Evolutionary conservation across 2,329 filamentous ascomycete species (phyloP).

Genomic region (Xylaria arbuscula): DNA sequence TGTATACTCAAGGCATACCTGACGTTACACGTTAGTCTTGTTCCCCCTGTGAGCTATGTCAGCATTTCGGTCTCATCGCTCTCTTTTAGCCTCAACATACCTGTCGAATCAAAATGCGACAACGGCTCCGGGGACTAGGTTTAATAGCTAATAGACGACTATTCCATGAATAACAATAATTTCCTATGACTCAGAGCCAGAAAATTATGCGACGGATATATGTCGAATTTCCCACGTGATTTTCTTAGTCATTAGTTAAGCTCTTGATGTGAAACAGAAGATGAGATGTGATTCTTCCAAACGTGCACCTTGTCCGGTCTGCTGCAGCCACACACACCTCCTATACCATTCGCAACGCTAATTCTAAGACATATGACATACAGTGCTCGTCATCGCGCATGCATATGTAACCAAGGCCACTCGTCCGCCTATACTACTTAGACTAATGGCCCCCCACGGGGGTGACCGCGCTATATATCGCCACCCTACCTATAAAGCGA

Average conservation of each 20-base stretch:
- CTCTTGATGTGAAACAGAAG: neutral
- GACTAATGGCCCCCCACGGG: neutral
- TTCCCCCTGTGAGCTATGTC: neutral
- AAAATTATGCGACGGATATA: neutral
- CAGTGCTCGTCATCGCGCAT: conserved; percentile 30
- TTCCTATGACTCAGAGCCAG: neutral
- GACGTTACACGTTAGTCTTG: neutral
- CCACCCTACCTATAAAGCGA: neutral
- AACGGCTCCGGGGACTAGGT: neutral
- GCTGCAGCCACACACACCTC: conserved; percentile 27
- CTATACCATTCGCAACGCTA: neutral
- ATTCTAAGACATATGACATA: conserved; percentile 10
- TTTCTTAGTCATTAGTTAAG: neutral
- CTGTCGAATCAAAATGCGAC: neutral
- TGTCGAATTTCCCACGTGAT: conserved; percentile 24
- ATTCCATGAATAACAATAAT: neutral
- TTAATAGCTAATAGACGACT: neutral
- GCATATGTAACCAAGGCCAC: conserved; percentile 32
- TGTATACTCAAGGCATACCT: neutral
- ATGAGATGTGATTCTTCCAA: conserved; percentile 3
- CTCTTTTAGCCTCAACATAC: neutral
- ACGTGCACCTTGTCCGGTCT: neutral
- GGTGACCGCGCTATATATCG: neutral
- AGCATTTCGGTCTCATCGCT: neutral
- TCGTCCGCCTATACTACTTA: neutral